Base-by-base conservation (phyloP, 2,329 filamentous ascomycete genomes). In the Fusarium nematophilum region DNA sequence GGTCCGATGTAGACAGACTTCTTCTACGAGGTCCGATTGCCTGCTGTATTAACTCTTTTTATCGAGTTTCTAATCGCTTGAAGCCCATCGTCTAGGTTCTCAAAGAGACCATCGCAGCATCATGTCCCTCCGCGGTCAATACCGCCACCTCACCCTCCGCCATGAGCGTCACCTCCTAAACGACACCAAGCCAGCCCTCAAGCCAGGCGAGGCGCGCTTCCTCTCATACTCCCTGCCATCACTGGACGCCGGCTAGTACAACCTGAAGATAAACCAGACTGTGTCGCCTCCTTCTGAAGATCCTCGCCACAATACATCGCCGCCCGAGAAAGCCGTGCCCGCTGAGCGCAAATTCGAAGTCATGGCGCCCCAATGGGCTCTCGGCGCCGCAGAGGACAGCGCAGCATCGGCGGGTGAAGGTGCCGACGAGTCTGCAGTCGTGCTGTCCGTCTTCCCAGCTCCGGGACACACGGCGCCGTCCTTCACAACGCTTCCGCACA, bases 401-500 rank as follows among this genome's bases (percentile, higher is more conserved):
- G 15, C 7, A n/a, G 5, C 17, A 9, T 54, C 15, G 27, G 31
- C 17, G n/a, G n/a, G n/a, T n/a, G n/a, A n/a, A n/a, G n/a, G n/a
- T n/a, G n/a, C n/a, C n/a, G n/a, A n/a, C n/a, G n/a, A n/a, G n/a
- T n/a, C n/a, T n/a, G n/a, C n/a, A n/a, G n/a, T n/a, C n/a, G n/a
- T n/a, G n/a, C n/a, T n/a, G n/a, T 42, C 36, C 2, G 36, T 54
- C 10, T 48, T 30, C 23, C 79, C 79, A 0, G 72, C 75, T 3
- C 48, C 62, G 2, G 78, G 76, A 3, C 62, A 76, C 45, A 27
- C 53, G 2, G 78, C 72, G 8, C 45, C 61, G 1, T 47, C n/a
- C n/a, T n/a, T 39, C 5, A 30, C 59, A 2, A 69, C 74, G 2
- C 66, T 81, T 4, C 79, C 79, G 1, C 78, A 81, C 61, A 62